Evolutionary conservation across 2,329 filamentous ascomycete species (phyloP), one percentile per base, ranked within the genome.

Genomic region (Aspergillus melleus): DNA sequence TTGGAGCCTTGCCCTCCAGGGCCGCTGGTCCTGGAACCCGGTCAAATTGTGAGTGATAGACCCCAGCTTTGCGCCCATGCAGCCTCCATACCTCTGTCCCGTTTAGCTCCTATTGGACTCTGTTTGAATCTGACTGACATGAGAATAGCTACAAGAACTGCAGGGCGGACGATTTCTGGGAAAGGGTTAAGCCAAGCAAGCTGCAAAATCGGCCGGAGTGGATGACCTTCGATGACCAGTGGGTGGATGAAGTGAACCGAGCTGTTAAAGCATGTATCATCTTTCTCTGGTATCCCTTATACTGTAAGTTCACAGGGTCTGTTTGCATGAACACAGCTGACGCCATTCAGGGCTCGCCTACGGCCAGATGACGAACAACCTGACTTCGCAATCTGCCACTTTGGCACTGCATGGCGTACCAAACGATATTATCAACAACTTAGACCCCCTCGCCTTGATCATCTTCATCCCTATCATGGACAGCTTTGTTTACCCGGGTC

Each of bases 201-300:
- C 22, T 68, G 11, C 54, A 62, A 12, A 64, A 61, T 22, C 64
- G 54, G 49, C 68, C 68, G 9, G 26, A 56, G 2, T 70, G 68
- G 68, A 92, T 92, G 88, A 90, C 88, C 0, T 92, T 91, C 66
- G 90, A 93, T 65, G 90, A 93, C 66, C 84, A 85, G 55, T 93
- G 90, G 89, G 90, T 93, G 49, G 90, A 91, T 71, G 88, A 92
- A 72, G 86, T 92, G 54, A 82, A 82, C 58, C 86, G 89, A 74
- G 89, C 88, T 62, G 78, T 89, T 62, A 81, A 83, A 67, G 88
- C 88, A 60, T 90, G 88, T 77, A 80, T 85, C 62, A 88, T 91
- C 51, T 92, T 90, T 74, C 78, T 83, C 64, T 83, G 81, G 73
- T 84, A 77, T 58, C 80, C 80, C 8, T 68, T 82, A 22, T 83